Evolutionary conservation across 108 stramenopile species (phyloP).

Genomic region (Cafeteria roenbergensis): DNA sequence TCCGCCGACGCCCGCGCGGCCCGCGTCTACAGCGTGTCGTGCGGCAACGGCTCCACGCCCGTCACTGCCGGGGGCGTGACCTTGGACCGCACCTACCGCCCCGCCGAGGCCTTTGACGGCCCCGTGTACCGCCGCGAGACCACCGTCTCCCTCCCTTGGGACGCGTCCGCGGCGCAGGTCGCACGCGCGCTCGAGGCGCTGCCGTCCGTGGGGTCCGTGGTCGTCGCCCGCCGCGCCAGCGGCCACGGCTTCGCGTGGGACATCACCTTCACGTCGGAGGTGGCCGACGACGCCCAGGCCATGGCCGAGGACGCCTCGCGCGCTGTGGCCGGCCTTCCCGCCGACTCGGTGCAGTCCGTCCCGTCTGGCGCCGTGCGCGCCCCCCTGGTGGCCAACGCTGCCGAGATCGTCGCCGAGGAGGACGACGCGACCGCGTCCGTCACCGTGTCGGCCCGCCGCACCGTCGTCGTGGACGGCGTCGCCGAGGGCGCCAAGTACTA

Average conservation of each 20-base stretch:
- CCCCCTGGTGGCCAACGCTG: not conserved
- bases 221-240: constrained; percentile 34
- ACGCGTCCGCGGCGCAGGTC: constrained; percentile 32
- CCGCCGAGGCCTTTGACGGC: too few relatives aligned
- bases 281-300: not conserved
- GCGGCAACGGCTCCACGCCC: too few relatives aligned
- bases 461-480: not conserved
- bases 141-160: constrained; percentile 27
- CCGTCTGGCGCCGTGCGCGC: too few relatives aligned
- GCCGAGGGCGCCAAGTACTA: not conserved
- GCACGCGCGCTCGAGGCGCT: constrained; percentile 38
- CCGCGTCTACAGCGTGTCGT: too few relatives aligned
- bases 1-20: too few relatives aligned
- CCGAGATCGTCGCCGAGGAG: not conserved
- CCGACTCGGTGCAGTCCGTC: not conserved
- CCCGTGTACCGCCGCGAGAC: constrained; percentile 36
- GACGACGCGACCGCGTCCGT: not conserved
- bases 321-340: not conserved
- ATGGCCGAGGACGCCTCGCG: not conserved
- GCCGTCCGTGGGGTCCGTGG: constrained; percentile 44
- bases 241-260: constrained; percentile 46
- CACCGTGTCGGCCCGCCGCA: not conserved
- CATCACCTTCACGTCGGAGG: constrained; percentile 31
- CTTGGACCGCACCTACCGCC: constrained; percentile 37
- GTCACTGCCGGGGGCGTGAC: not conserved